Percentiles rank a stretch among this genome's conserved stretches.
Conservation (phyloP, 169 alveolate species). For the Besnoitia besnoiti region DNA sequence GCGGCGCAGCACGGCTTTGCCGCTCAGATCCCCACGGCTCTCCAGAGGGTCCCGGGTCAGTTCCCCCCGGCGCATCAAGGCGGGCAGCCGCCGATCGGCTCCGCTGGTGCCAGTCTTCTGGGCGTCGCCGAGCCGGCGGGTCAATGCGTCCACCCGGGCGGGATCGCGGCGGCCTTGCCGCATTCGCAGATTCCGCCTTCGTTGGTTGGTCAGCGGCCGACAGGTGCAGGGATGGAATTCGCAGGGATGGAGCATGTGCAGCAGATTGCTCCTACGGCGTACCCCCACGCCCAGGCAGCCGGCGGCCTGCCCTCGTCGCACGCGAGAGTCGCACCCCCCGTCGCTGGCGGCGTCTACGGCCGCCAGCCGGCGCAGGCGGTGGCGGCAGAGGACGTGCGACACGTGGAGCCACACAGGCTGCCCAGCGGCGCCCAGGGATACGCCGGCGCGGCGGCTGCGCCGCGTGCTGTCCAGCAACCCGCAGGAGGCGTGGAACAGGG, state of each 20-base stretch:
- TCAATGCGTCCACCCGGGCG: neutral
- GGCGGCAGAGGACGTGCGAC: too few relatives aligned
- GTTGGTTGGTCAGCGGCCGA: too few relatives aligned
- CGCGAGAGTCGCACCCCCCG: too few relatives aligned
- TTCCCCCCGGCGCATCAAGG: neutral
- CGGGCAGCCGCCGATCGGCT: neutral
- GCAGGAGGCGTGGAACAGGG: slow-evolving; percentile 27
- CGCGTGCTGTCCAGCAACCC: neutral
- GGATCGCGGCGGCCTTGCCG: neutral
- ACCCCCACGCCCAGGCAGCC: neutral
- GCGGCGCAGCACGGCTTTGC: neutral
- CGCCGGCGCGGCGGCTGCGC: neutral
- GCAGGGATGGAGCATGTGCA: too few relatives aligned
- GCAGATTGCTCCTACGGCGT: neutral
- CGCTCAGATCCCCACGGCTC: neutral
- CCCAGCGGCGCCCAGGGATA: neutral
- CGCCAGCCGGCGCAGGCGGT: too few relatives aligned
- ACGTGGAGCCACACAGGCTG: too few relatives aligned
- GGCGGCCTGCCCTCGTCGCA: neutral
- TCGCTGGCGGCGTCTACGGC: too few relatives aligned
- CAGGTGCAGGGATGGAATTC: too few relatives aligned
- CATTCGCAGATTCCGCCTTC: neutral
- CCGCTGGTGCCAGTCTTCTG: neutral
- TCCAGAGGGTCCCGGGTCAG: neutral
- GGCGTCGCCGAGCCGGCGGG: neutral